These are phyloP conservation scores for Phallus indusiatus DNA, from an alignment of 768 basidiomycete genomes.

Conservation along the genomic window DNA sequence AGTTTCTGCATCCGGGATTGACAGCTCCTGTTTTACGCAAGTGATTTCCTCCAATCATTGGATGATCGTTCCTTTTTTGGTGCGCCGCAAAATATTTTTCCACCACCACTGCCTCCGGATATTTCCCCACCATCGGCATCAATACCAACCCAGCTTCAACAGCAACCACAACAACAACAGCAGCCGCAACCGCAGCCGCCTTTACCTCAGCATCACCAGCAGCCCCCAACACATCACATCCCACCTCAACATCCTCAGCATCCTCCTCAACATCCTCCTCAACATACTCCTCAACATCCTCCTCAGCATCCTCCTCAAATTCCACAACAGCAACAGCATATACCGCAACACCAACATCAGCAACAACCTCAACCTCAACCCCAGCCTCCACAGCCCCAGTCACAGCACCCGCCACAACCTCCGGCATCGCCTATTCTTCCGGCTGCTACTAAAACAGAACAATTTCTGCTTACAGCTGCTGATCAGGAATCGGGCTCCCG, in stretches of 20 bases:
- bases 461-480: slow-evolving; percentile 86
- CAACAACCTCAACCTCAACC: slow-evolving; percentile 6
- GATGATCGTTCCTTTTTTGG: slow-evolving; percentile 78
- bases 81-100: slow-evolving; percentile 35
- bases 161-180: slow-evolving; percentile 17
- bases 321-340: slow-evolving; percentile 15
- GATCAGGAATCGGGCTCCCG: slow-evolving; percentile 89
- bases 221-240: slow-evolving; percentile 5
- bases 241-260: slow-evolving; percentile 33
- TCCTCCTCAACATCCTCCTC: slow-evolving; percentile 12
- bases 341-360: slow-evolving; percentile 20
- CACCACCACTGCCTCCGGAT: slow-evolving; percentile 13
- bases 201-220: slow-evolving; percentile 10
- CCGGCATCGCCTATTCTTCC: slow-evolving; percentile 48
- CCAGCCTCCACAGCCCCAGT: slow-evolving; percentile 10
- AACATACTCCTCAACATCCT: slow-evolving; percentile 5
- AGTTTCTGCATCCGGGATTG: slow-evolving; percentile 3
- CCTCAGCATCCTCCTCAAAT: slow-evolving; percentile 5
- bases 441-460: slow-evolving; percentile 73
- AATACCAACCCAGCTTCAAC: slow-evolving; percentile 19
- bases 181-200: slow-evolving; percentile 14
- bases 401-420: slow-evolving; percentile 24
- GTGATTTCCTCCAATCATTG: slow-evolving; percentile 82
- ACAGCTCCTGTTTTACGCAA: slow-evolving; percentile 22
- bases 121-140: slow-evolving; percentile 9